A percentile compares a stretch with the other conserved stretches of the same genome.
phyloP scores from a whole-genome alignment of 495 filamentous ascomycete species.

The Lindgomyces ingoldianus region DNA sequence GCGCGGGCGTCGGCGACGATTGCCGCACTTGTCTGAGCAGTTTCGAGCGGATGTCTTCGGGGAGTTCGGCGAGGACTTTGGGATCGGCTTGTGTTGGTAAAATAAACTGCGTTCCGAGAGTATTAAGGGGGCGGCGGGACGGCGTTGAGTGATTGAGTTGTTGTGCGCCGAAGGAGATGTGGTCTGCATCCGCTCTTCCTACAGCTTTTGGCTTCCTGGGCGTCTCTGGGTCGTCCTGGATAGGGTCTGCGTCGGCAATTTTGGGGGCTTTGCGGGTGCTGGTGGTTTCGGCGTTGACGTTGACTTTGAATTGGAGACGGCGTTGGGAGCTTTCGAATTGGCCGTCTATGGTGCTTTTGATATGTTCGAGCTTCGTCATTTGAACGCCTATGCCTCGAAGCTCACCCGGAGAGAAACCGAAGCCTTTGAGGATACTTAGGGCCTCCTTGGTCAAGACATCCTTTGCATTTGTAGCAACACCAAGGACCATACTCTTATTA shows the following conservation, averaged over 20 bases:
- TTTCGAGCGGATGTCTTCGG: constrained; percentile 73
- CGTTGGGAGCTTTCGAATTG: constrained; percentile 54
- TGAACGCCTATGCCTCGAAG: constrained; percentile 86
- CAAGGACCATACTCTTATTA: constrained; percentile 81
- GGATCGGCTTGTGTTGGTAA: constrained; percentile 79
- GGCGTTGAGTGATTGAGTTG: constrained; percentile 39
- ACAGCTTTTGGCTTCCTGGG: constrained; percentile 60
- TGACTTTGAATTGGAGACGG: constrained; percentile 59
- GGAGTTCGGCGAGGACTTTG: constrained; percentile 72
- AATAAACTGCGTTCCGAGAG: constrained; percentile 82
- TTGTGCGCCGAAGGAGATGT: constrained; percentile 44
- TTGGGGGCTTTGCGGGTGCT: constrained; percentile 24
- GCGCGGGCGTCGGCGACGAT: constrained; percentile 25
- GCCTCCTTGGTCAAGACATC: constrained; percentile 76
- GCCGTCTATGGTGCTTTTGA: constrained; percentile 53
- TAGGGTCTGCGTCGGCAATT: constrained; percentile 47
- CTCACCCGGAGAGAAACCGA: constrained; percentile 84
- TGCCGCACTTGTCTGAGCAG: constrained; percentile 53
- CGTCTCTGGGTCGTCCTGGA: constrained; percentile 59
- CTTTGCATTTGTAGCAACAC: constrained; percentile 74
- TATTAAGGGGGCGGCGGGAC: constrained; percentile 71
- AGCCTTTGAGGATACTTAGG: constrained; percentile 76
- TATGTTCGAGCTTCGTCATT: constrained; percentile 84
- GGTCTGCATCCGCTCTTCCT: constrained; percentile 45
- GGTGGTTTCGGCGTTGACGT: constrained; percentile 40